Conservation (phyloP, 2,329 filamentous ascomycete species). For the Cladosporium sp. region DNA sequence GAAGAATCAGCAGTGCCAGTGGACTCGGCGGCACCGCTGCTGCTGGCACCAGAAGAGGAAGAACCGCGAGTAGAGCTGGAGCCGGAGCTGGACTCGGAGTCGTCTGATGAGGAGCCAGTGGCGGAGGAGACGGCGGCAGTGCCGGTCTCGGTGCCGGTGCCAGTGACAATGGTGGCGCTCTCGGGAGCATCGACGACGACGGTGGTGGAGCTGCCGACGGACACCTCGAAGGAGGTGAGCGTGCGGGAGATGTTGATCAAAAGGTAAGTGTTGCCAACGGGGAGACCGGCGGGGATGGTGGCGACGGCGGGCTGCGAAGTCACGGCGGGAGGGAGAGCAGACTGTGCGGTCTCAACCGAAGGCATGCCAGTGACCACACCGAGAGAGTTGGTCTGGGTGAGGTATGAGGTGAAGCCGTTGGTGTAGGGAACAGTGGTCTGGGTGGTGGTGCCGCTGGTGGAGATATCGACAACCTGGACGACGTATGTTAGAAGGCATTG, state of each 20-base stretch:
- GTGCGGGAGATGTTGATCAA: conserved; percentile 34
- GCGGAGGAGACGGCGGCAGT: conserved; percentile 23
- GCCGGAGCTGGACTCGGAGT: conserved; percentile 11
- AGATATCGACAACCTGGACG: conserved; percentile 23
- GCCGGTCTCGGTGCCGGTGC: conserved; percentile 24
- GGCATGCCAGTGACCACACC: conserved; percentile 55
- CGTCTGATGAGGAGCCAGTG: conserved; percentile 23
- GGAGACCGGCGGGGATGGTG: conserved; percentile 48
- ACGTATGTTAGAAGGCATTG: conserved; percentile 5
- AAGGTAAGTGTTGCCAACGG: conserved; percentile 37
- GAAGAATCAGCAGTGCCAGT: conserved; percentile 28
- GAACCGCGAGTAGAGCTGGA: conserved; percentile 20
- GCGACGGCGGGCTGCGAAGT: conserved; percentile 43
- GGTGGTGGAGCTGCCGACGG: conserved; percentile 37
- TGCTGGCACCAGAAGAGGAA: conserved; percentile 29
- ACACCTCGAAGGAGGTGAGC: conserved; percentile 36
- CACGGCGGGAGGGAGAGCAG: conserved; percentile 40
- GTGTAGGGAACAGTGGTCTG: conserved; percentile 38
- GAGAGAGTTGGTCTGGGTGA: conserved; percentile 51
- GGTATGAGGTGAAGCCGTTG: conserved; percentile 49
- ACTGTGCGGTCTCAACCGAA: conserved; percentile 44
- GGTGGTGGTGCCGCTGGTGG: conserved; percentile 24
- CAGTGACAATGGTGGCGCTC: conserved; percentile 27
- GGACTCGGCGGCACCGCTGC: conserved; percentile 22
- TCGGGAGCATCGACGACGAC: conserved; percentile 33